Base-by-base conservation (phyloP, 148 eudicot genomes). In the Euryodendron excelsum region DNA sequence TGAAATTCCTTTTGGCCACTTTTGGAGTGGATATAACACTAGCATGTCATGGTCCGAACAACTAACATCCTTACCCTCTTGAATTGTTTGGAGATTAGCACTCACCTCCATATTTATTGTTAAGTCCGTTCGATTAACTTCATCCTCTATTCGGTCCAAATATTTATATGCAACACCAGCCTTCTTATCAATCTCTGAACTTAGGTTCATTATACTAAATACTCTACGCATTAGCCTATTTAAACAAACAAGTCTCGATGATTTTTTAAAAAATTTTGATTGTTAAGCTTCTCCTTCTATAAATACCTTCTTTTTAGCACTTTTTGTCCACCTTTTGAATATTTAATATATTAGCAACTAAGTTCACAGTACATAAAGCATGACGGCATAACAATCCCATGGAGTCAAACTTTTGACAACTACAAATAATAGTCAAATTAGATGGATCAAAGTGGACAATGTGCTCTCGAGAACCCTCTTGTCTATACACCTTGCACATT, bases 321-420 rank as follows among this genome's bases (percentile, higher is more conserved):
- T 31, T 13, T 44, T 70, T 70, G 34, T 44, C 74, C 74, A 44
- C 20, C 34, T 70, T 13, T 70, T 44, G 31, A 47, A 70, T 47
- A 23, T 27, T 45, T 17, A n/a, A 0, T 3, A 20, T 48, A 9
- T 36, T 17, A 31, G 31, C 30, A 25, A 44, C 39, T 3, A 37
- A 5, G 12, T 66, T 66, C 47, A 66, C 14, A 12, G 34, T 9
- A 5, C 45, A n/a, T 39, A 64, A 64, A 64, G 39, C 17, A 33
- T 64, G 39, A 14, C 69, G 39, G 30, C 69, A 64, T 3, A 64
- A 34, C 41, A 30, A 2, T 1, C 69, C 36, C 69, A 28, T 64
- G 2, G 39, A 64, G 1, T 64, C 50, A 39, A 68, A 68, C 44
- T 33, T 68, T 68, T 68, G 48, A 68, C 27, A 68, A 39, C 72